phyloP scores from a whole-genome alignment of 345 rosid species.

The Lepidium aucheri region DNA sequence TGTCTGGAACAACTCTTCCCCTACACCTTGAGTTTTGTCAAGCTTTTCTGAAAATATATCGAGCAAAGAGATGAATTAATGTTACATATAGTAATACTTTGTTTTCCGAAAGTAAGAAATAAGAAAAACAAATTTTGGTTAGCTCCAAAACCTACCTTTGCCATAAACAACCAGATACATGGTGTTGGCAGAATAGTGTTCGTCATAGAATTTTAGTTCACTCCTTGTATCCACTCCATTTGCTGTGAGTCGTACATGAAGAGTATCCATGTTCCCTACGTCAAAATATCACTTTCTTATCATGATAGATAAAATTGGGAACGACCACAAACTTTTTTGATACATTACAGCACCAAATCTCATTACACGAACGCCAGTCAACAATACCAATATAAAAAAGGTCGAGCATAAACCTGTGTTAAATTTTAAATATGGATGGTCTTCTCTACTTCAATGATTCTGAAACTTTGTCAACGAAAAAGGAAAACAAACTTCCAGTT shows the following conservation, averaged over 20 bases:
- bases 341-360: not conserved
- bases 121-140: not conserved
- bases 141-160: conserved; percentile 49
- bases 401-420: conserved; percentile 50
- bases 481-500: not conserved
- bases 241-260: conserved; percentile 62
- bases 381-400: not conserved
- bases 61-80: no score
- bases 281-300: conserved; percentile 13
- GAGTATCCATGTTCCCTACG: conserved; percentile 75
- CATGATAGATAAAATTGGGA: not conserved
- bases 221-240: conserved; percentile 65
- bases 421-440: conserved; percentile 78
- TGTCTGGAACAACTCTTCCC: no score
- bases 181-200: conserved; percentile 80
- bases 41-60: no score
- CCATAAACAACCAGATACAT: conserved; percentile 83
- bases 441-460: conserved; percentile 59
- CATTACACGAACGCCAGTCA: not conserved
- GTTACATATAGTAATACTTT: conserved; percentile 2
- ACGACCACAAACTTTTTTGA: not conserved
- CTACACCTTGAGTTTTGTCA: no score
- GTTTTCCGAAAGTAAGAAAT: not conserved
- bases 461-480: conserved; percentile 42
- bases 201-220: conserved; percentile 71